A percentile compares a stretch with the other conserved stretches of the same genome.
phyloP scores from a whole-genome alignment of 805 yeast species.

The Hanseniaspora valbyensis region DNA sequence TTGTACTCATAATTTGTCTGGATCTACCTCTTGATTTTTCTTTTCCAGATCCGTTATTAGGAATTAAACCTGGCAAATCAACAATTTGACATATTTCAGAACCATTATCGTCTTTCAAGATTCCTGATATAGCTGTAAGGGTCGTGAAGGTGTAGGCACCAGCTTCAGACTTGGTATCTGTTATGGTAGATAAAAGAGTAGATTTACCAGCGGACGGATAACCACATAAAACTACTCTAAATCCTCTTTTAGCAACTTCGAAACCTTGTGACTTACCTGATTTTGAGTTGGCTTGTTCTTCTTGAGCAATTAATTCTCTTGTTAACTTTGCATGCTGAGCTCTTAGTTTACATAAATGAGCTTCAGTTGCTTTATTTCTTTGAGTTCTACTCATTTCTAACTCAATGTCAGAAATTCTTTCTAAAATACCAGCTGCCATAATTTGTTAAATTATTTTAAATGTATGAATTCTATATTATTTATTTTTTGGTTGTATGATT shows the following conservation, averaged over 20 bases:
- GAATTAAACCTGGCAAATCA: slow-evolving; percentile 95
- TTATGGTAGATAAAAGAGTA: slow-evolving; percentile 74
- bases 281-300: slow-evolving; percentile 57
- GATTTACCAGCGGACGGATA: slow-evolving; percentile 98
- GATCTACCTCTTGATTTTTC: slow-evolving; percentile 98
- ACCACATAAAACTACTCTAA: slow-evolving; percentile 88
- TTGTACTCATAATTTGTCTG: slow-evolving; percentile 90
- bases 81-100: slow-evolving; percentile 86
- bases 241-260: slow-evolving; percentile 91
- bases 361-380: slow-evolving; percentile 95
- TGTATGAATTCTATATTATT: no score
- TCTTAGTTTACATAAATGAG: slow-evolving; percentile 85
- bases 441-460: not conserved
- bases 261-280: slow-evolving; percentile 67
- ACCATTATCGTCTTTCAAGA: slow-evolving; percentile 75
- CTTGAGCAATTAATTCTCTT: slow-evolving; percentile 73
- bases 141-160: slow-evolving; percentile 95
- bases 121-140: slow-evolving; percentile 92
- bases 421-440: slow-evolving; percentile 33
- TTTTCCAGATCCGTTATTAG: slow-evolving; percentile 93
- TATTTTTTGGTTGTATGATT: not conserved
- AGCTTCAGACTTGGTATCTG: slow-evolving; percentile 87
- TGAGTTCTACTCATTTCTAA: slow-evolving; percentile 91
- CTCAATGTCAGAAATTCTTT: slow-evolving; percentile 79
- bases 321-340: slow-evolving; percentile 91